Base-by-base conservation (phyloP, 805 yeast species). In the Metschnikowia borealis region DNA sequence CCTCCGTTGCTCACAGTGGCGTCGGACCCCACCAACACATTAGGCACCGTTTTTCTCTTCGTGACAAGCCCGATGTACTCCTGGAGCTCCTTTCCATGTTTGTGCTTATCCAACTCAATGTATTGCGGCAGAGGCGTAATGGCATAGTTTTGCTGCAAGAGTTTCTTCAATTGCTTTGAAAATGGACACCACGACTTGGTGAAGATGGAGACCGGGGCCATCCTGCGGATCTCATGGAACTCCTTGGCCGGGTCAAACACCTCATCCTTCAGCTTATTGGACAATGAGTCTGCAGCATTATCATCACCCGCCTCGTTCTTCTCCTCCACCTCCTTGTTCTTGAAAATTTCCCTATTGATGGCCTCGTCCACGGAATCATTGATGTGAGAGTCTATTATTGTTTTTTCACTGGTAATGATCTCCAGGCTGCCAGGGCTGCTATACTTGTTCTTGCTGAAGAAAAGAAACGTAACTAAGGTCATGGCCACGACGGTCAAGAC, bases 51-150 rank as follows among this genome's bases (percentile, higher is more conserved):
- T 23, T 17, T 21, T 13, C 61, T 50, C 21, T 50, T 48, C 7
- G 60, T 48, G 10, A 52, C 47, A 29, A 39, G 72, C 15, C 77
- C 85, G 47, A 94, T 75, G 66, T 85, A 85, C 15, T 73, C 79
- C 68, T 91, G 97, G 53, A 94, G 75, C 54, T 79, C 85, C 2
- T 70, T 65, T 1, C 97, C 97, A 64, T 89, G 78, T 45, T 78
- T 74, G 65, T 89, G 96, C 60, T 75, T 76, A 68, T 92, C 97
- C 47, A 92, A 74, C 63, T 92, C 98, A 15, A 92, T 88, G 48
- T 87, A 77, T 5, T 74, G 62, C 2, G 89, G 91, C 32, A 74
- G 69, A 5, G 98, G 99, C 2, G 78, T 75, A 53, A 92, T 81
- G 46, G 77, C 77, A 67, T 88, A 90, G 56, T 81, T 79, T 18